phyloP scores from a whole-genome alignment of 768 basidiomycete genomes.

The Suillus decipiens region DNA sequence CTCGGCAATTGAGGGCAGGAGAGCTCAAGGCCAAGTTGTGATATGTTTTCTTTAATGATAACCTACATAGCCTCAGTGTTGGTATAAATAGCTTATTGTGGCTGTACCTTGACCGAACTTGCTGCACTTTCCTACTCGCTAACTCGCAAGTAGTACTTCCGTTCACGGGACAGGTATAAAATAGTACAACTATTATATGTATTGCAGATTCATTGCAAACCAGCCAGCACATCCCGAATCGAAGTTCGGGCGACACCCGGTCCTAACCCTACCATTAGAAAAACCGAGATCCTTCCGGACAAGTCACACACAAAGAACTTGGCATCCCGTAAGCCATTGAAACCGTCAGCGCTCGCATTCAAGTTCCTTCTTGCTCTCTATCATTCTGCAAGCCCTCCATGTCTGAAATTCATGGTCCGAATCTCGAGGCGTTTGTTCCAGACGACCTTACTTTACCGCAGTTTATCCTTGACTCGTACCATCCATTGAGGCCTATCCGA shows the following conservation, averaged over 20 bases:
- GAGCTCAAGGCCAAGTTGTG: neutral
- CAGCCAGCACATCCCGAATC: neutral
- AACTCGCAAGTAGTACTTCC: neutral
- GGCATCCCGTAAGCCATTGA: neutral
- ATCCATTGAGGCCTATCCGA: conserved; percentile 47
- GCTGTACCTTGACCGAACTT: neutral
- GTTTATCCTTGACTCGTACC: conserved; percentile 55
- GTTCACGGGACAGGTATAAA: neutral
- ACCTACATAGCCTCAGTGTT: neutral
- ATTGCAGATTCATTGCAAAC: neutral
- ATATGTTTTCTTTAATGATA: neutral
- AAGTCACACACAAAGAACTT: neutral
- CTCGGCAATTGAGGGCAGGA: conserved; percentile 28
- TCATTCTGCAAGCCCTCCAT: conserved; percentile 9
- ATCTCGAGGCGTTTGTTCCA: conserved; percentile 46
- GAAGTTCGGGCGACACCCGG: neutral
- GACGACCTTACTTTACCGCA: conserved; percentile 67
- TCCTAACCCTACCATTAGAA: neutral
- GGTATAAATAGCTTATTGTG: neutral
- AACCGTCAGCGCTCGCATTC: neutral
- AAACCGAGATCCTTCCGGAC: neutral
- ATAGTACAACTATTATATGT: neutral
- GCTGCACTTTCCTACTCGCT: neutral
- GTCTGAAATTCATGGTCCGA: conserved; percentile 30
- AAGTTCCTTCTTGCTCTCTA: neutral